Evolutionary conservation across 768 basidiomycete species (phyloP).

Genomic region (Rhodotorula babjevae): DNA sequence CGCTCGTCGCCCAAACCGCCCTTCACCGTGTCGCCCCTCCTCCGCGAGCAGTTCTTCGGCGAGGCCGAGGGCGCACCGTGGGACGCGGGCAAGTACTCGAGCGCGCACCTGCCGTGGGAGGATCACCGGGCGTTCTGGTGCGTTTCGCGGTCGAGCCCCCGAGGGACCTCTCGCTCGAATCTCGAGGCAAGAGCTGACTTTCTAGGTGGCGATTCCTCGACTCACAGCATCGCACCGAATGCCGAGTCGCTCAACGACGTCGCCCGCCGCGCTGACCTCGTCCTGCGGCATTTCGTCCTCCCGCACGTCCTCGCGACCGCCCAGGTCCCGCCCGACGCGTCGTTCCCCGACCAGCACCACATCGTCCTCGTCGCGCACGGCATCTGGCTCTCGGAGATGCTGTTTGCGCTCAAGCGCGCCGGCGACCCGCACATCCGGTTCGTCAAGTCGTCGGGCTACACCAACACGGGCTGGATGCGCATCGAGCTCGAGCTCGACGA

Average conservation of each 20-base stretch:
- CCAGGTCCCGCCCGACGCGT: not conserved
- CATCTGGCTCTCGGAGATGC: constrained; percentile 49
- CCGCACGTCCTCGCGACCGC: constrained; percentile 44
- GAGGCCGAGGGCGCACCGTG: constrained; percentile 46
- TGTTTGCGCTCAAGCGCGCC: constrained; percentile 44
- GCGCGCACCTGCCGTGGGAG: constrained; percentile 35
- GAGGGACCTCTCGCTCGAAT: no score
- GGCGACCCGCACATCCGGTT: constrained; percentile 17
- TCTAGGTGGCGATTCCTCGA: not conserved
- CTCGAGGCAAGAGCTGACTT: no score
- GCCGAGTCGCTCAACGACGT: constrained; percentile 51
- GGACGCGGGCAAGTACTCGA: constrained; percentile 26
- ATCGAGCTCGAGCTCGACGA: constrained; percentile 43
- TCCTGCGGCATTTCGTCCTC: constrained; percentile 47
- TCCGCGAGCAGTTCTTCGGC: constrained; percentile 52
- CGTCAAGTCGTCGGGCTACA: constrained; percentile 40
- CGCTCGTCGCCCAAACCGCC: constrained; percentile 15
- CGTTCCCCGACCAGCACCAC: constrained; percentile 35
- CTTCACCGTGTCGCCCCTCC: constrained; percentile 30
- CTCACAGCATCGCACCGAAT: constrained; percentile 41
- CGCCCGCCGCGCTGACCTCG: constrained; percentile 46
- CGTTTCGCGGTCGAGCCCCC: not conserved
- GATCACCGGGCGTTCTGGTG: constrained; percentile 44
- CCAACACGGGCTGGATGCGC: constrained; percentile 41
- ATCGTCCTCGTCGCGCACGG: constrained; percentile 51